phyloP scores from a whole-genome alignment of 371 early-diverging fungal genomes.

The Dichotomocladium elegans region DNA sequence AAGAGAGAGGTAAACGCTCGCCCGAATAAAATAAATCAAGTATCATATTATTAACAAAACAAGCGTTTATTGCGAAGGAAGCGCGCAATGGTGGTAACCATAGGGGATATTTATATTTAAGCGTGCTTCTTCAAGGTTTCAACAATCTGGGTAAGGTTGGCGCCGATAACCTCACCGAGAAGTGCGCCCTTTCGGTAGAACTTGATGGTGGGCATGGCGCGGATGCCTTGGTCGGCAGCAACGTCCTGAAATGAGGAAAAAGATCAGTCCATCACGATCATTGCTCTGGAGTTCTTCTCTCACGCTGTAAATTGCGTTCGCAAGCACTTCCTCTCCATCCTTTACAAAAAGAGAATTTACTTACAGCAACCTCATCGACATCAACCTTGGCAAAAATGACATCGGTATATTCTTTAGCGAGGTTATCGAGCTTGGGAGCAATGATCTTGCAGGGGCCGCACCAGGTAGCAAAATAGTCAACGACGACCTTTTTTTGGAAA shows the following conservation, averaged over 20 bases:
- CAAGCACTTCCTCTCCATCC: neutral
- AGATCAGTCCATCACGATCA: too few species aligned
- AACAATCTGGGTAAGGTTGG: conserved; percentile 38
- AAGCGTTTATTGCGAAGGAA: too few species aligned
- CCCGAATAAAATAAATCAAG: too few species aligned
- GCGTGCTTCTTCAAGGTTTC: conserved; percentile 8
- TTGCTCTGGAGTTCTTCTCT: neutral
- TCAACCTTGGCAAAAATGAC: conserved; percentile 82
- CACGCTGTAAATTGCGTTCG: neutral
- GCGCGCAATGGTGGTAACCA: too few species aligned
- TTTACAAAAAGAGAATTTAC: conserved; percentile 7
- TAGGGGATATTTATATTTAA: conserved; percentile 5
- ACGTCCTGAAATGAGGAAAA: too few species aligned
- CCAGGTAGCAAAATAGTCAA: conserved; percentile 72
- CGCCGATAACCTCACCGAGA: conserved; percentile 73
- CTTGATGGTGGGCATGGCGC: conserved; percentile 92
- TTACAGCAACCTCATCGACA: conserved; percentile 65
- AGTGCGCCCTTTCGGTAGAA: conserved; percentile 72
- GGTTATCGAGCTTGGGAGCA: conserved; percentile 64
- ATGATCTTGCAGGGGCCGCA: conserved; percentile 89
- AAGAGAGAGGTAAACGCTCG: too few species aligned
- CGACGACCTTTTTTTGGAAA: conserved; percentile 48
- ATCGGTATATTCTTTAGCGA: conserved; percentile 49
- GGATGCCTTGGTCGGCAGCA: conserved; percentile 60
- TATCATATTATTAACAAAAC: too few species aligned